These are phyloP conservation scores for Fusarium sp. DNA, from an alignment of 2,329 filamentous ascomycete genomes.

Conservation along the genomic window DNA sequence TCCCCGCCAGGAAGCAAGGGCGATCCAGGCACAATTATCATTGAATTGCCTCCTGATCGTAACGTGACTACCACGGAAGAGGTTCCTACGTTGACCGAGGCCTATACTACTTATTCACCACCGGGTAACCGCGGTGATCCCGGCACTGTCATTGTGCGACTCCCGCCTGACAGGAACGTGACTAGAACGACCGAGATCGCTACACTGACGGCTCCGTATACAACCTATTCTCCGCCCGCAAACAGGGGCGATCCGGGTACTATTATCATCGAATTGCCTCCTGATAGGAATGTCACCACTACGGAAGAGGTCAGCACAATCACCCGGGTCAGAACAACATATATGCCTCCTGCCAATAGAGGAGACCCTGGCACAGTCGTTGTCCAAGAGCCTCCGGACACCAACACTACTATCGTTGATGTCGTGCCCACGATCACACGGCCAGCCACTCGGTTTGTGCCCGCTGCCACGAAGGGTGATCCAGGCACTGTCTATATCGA, in stretches of 20 bases:
- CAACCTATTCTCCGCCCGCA: slow-evolving; percentile 14
- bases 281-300: slow-evolving; percentile 18
- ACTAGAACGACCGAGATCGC: slow-evolving; percentile 1
- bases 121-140: slow-evolving; percentile 8
- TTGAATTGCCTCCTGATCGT: slow-evolving; percentile 7
- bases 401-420: slow-evolving; percentile 21
- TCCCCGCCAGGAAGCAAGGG: slow-evolving; percentile 1
- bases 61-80: slow-evolving; percentile 17
- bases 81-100: neutral
- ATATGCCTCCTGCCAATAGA: slow-evolving; percentile 9
- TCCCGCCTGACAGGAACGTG: slow-evolving; percentile 17
- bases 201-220: slow-evolving; percentile 5
- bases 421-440: slow-evolving; percentile 10
- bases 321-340: neutral
- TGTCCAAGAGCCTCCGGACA: slow-evolving; percentile 14
- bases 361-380: slow-evolving; percentile 25
- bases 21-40: slow-evolving; percentile 22
- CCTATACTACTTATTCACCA: slow-evolving; percentile 14
- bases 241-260: slow-evolving; percentile 17
- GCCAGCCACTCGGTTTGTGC: slow-evolving; percentile 4
- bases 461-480: slow-evolving; percentile 11
- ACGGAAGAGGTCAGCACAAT: slow-evolving; percentile 3
- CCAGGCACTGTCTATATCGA: slow-evolving; percentile 23
- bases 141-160: slow-evolving; percentile 14
- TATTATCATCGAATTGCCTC: slow-evolving; percentile 16